Base-by-base conservation (phyloP, 225 moss, liverwort and hornwort species). In the Rhytidiadelphus loreus region DNA sequence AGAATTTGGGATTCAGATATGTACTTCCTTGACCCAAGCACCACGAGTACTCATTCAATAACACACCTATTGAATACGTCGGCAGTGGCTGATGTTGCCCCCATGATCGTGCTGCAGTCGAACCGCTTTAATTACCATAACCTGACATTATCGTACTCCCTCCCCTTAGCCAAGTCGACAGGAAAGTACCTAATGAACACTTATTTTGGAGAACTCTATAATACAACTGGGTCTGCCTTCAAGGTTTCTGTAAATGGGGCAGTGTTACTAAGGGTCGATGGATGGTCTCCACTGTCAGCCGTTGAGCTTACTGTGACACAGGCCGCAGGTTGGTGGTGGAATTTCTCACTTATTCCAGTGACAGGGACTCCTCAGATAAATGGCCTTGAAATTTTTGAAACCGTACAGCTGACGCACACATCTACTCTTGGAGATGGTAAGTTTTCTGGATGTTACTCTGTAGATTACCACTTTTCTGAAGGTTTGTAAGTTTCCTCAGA, bases 1-100 rank as follows among this genome's bases (percentile, higher is more conserved):
- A 91, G 96, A 83, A 91, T 96, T 46, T 96, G 96, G 96, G 92
- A 92, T 81, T 81, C 89, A 66, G 96, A 96, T 89, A 89, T 79
- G 87, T 89, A 87, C 87, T 92, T 87, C 87, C 90, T 92, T 61
- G 90, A 90, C 82, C 87, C 87, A 86, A 87, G 90, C 81, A 84
- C 91, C 66, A 92, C 92, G 62, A 90, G 91, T 78, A 91, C 96
- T 84, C 86, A 90, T 81, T 86, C 88, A 56, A 89, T 92, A 85
- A 86, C 76, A 53, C 87, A 81, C 58, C 30, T 77, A 33, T 59
- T 96, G 79, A 90, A 95, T 82, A 93, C 91, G 59, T 91, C 91
- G 73, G 93, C 90, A 75, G 93, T 96, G 82, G 65, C 91, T 50
- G 95, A 96, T 89, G 89, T 26, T 83, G 92, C 94, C 58, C 96